These are phyloP conservation scores for Cinnamomum chago DNA, from an alignment of 164 flowering plant species.

Conservation along the genomic window DNA sequence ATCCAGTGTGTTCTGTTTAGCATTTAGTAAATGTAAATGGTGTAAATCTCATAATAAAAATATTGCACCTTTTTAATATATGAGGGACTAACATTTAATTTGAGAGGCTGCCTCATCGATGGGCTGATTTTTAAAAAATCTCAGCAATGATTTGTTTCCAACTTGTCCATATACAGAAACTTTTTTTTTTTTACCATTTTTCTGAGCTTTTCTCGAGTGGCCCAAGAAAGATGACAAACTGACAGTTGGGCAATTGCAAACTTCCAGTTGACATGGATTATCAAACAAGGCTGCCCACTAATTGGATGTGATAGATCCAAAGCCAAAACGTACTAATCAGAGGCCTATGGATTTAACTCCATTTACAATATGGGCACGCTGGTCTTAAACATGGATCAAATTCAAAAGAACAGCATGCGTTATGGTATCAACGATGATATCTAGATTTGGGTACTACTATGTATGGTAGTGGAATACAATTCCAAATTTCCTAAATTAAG, in stretches of 20 bases:
- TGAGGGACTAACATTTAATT: neutral
- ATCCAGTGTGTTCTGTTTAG: neutral
- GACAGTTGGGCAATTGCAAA: no score
- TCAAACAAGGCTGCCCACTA: neutral
- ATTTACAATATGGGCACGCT: neutral
- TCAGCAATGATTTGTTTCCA: neutral
- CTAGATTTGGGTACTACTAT: no score
- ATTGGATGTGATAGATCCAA: neutral
- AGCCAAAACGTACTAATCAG: neutral
- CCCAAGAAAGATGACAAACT: no score
- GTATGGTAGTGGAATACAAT: no score
- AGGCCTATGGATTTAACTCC: neutral
- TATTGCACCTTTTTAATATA: no score
- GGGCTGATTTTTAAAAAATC: neutral
- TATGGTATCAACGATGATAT: no score
- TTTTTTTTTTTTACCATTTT: no score
- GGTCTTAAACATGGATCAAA: neutral
- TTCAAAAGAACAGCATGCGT: no score
- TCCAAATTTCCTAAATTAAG: no score
- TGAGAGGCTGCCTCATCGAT: neutral
- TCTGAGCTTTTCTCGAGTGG: no score
- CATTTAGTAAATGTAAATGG: neutral
- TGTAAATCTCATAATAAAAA: no score
- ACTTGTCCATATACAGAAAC: neutral
- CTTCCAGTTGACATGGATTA: neutral